Evolutionary conservation across 1,284 basidiomycete genomes (phyloP), one percentile per base, ranked within the genome.

Genomic region (Exobasidium rhododendri): DNA sequence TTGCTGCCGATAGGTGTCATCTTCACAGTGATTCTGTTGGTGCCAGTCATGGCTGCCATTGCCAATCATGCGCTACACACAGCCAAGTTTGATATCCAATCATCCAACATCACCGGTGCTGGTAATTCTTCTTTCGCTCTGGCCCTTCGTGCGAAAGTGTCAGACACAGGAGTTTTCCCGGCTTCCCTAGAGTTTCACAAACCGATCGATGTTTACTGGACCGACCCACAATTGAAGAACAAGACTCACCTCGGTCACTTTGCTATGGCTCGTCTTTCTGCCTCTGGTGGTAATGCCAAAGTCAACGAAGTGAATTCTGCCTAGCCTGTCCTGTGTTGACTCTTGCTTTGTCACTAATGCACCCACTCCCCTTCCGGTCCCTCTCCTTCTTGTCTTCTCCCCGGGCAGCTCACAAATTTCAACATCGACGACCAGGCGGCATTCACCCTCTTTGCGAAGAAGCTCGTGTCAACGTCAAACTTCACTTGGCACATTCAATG

Each of bases 401-500:
- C 35, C 7, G n/a, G n/a, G n/a, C n/a, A 73, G 69, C 62, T 70
- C 57, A 80, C 80, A n/a, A 47, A 62, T 40, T 81, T 81, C 56
- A 58, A 68, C 60, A 80, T 81, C 60, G 53, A 63, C 40, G 71
- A 81, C 53, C 61, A 68, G 43, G 64, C 62, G 0, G 80, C 64
- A n/a, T 81, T 81, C 52, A 66, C 70, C 30, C 56, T 72, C 20
- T 81, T 81, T 67, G 68, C 80, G 40, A 62, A 73, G 66, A 79
- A 67, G 70, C 69, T 91, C 83, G 88, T 90, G 74, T 89, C 86
- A 0, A 83, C 85, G 61, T 81, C 82, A 46, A 86, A 84, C 63
- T 90, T 90, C 71, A 89, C 86, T 2, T 91, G 89, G 89, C 83
- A 83, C 63, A 79, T 91, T 55, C 73, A 81, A 24, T 87, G 85